Conservation (phyloP, 2,329 filamentous ascomycete genomes). For the Phaeophleospora eucalypticola region DNA sequence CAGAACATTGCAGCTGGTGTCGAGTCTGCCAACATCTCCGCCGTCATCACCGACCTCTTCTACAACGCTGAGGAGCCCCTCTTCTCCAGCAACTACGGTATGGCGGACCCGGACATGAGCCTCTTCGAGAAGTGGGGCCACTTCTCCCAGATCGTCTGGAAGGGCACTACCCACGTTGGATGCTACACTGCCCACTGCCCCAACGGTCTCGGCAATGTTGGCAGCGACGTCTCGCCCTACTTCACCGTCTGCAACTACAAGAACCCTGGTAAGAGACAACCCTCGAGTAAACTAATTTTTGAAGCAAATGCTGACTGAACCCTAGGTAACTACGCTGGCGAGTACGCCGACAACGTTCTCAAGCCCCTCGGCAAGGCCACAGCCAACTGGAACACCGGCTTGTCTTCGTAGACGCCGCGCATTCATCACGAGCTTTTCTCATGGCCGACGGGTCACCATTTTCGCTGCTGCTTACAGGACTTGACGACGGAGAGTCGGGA, state of each 20-base stretch:
- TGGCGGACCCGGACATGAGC: conserved; percentile 55
- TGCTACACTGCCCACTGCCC: conserved; percentile 58
- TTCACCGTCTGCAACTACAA: conserved; percentile 89
- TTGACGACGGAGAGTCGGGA: conserved; percentile 15
- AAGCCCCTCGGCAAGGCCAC: conserved; percentile 38
- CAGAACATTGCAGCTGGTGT: conserved; percentile 84
- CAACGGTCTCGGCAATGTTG: conserved; percentile 48
- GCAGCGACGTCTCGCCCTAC: conserved; percentile 47
- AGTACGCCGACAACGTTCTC: conserved; percentile 53
- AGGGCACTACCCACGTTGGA: conserved; percentile 56
- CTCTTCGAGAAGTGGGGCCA: conserved; percentile 68
- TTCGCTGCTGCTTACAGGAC: conserved; percentile 15
- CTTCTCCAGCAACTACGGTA: conserved; percentile 55
- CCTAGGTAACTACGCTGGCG: conserved; percentile 52
- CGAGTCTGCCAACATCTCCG: conserved; percentile 54
- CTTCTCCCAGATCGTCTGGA: conserved; percentile 73
- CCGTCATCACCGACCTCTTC: conserved; percentile 76
- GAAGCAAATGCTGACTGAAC: conserved; percentile 1
- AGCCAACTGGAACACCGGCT: conserved; percentile 30
- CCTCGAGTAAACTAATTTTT: not conserved
- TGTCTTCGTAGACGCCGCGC: not conserved
- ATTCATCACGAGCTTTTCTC: not conserved
- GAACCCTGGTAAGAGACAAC: conserved; percentile 57
- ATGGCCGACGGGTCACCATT: not conserved
- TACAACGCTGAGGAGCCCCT: conserved; percentile 75